Percentiles rank a stretch among this genome's conserved stretches.
Conservation (phyloP, 345 rosid genomes). For the Arabidopsis arenosa region DNA sequence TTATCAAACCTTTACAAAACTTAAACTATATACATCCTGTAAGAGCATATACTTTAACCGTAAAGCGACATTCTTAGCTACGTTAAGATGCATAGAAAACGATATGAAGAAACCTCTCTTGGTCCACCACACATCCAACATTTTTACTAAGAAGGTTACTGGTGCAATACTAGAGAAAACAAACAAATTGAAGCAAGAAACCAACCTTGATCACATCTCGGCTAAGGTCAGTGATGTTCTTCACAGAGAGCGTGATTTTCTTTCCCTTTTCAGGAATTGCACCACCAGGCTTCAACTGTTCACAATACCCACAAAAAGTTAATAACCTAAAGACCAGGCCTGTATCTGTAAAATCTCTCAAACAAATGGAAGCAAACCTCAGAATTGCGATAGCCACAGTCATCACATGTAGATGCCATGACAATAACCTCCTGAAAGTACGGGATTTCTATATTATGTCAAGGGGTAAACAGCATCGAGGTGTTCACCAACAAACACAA, state of each 20-base stretch:
- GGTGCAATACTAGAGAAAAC: neutral
- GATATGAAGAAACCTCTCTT: neutral
- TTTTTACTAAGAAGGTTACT: neutral
- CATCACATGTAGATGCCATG: conserved; percentile 92
- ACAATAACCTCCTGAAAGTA: conserved; percentile 98
- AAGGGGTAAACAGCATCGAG: conserved; percentile 49
- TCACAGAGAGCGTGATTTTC: conserved; percentile 66
- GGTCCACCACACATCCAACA: neutral
- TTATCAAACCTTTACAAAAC: neutral
- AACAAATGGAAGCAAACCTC: conserved; percentile 65
- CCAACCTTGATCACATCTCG: conserved; percentile 92
- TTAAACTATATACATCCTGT: neutral
- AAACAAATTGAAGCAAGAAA: conserved; percentile 18
- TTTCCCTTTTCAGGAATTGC: conserved; percentile 85
- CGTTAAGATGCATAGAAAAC: neutral
- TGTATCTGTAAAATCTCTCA: conserved; percentile 6
- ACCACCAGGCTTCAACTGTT: conserved; percentile 94
- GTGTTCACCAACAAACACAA: conserved; percentile 18
- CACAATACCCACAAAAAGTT: conserved; percentile 12
- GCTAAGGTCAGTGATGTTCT: conserved; percentile 68
- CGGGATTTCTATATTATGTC: conserved; percentile 76
- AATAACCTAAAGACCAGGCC: conserved; percentile 27
- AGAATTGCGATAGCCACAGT: conserved; percentile 93
- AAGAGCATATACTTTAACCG: neutral
- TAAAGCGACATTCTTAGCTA: neutral